Evolutionary conservation across 257 asterid species (phyloP).

Genomic region (Fraxinus excelsior): DNA sequence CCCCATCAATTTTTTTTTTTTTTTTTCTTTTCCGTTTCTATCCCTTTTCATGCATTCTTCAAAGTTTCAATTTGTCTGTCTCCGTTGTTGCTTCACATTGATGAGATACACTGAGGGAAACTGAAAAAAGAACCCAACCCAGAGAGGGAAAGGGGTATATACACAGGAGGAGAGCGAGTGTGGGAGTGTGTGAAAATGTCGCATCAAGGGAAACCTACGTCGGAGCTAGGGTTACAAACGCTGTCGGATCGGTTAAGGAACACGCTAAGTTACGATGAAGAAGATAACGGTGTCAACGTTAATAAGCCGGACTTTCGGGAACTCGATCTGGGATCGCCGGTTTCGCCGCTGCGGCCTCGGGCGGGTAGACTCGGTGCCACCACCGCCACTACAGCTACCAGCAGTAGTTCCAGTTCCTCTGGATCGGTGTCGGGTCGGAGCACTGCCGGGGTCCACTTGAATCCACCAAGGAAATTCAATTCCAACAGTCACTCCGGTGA

Average conservation of each 20-base stretch:
- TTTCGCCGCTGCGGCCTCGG: constrained; percentile 53
- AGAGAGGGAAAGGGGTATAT: background rate
- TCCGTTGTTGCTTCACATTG: constrained; percentile 36
- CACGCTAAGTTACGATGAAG: constrained; percentile 27
- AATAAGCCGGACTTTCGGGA: constrained; percentile 61
- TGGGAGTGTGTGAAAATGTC: constrained; percentile 35
- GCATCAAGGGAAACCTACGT: constrained; percentile 36
- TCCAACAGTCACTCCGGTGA: constrained; percentile 61
- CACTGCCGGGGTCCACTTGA: constrained; percentile 25
- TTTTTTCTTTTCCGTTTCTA: constrained; percentile 16
- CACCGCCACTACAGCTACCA: constrained; percentile 40
- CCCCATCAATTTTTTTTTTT: constrained; percentile 36
- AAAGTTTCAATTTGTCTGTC: constrained; percentile 14
- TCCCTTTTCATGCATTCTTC: constrained; percentile 28
- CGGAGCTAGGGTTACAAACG: constrained; percentile 36
- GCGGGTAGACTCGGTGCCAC: constrained; percentile 30
- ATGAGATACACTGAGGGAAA: constrained; percentile 5
- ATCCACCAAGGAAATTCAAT: constrained; percentile 39
- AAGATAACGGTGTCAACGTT: constrained; percentile 26
- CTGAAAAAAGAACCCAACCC: background rate
- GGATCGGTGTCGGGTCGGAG: constrained; percentile 65
- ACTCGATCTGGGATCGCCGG: constrained; percentile 63
- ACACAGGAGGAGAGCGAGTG: constrained; percentile 1
- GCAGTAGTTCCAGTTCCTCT: constrained; percentile 67
- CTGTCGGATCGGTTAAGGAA: constrained; percentile 50